Percentiles rank a stretch among this genome's conserved stretches.
Conservation (phyloP, 331 rosid genomes). For the Arachis monticola region DNA sequence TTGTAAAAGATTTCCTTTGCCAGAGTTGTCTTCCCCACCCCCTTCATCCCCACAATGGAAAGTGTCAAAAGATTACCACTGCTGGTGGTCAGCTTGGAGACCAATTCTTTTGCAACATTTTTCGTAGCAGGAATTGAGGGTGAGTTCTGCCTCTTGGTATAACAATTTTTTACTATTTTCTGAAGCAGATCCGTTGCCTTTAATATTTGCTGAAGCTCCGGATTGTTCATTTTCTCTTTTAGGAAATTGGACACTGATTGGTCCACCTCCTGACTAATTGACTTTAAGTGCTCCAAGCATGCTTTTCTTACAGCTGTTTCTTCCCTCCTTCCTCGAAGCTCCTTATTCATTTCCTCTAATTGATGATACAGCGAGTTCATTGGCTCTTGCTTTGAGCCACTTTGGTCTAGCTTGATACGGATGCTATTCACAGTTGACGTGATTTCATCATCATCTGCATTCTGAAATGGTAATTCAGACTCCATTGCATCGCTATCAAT, state of each 20-base stretch:
- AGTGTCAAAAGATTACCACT: background rate
- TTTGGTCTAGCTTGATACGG: background rate
- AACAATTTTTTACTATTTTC: constrained; percentile 9
- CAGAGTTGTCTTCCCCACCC: constrained; percentile 52
- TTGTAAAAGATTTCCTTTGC: constrained; percentile 41
- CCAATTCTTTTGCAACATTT: constrained; percentile 33
- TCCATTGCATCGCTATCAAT: constrained; percentile 34
- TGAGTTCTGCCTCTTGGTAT: constrained; percentile 22
- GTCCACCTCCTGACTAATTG: background rate
- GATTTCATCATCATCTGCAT: background rate
- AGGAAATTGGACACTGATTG: background rate
- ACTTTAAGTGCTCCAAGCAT: constrained; percentile 17
- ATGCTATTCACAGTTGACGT: background rate
- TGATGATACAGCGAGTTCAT: background rate
- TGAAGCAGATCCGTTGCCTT: background rate
- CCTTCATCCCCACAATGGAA: constrained; percentile 56
- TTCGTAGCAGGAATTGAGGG: constrained; percentile 34
- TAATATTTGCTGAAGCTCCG: constrained; percentile 19
- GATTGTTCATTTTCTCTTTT: background rate
- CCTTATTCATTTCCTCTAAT: background rate
- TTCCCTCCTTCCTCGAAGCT: constrained; percentile 7
- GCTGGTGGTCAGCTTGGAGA: constrained; percentile 7
- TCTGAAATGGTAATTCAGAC: background rate
- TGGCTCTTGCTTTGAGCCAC: background rate
- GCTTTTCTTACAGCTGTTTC: constrained; percentile 20